Base-by-base conservation (phyloP, 148 eudicot species). In the Rhododendron ovatum region DNA sequence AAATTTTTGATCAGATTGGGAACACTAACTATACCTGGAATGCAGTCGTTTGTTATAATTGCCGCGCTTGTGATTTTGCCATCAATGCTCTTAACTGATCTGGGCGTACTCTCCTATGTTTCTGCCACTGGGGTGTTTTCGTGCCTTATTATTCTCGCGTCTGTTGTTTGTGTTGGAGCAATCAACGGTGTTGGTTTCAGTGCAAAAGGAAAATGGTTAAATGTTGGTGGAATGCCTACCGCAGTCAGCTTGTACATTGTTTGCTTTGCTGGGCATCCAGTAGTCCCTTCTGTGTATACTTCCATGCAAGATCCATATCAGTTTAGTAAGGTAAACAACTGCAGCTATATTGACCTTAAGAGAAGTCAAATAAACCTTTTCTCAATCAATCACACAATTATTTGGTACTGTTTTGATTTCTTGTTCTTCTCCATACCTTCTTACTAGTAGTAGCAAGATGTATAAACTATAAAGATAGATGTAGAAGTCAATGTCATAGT, bases 231-330 rank as follows among this genome's bases (percentile, higher is more conserved):
- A 9, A 55, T 90, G 77, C 84, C 85, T 15, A 88, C 88, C 1
- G 85, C 88, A 0, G 74, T 88, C 22, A 86, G 88, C 83, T 82
- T 90, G 84, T 90, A 80, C 47, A 84, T 88, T 13, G 90, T 86
- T 83, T 90, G 91, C 78, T 90, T 88, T 74, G 91, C 84, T 24
- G 87, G 90, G 48, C 91, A 88, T 82, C 91, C 91, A 0, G 88
- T 88, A 0, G 84, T 90, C 33, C 91, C 91, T 45, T 51, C 90
- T 2, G 80, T 90, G 2, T 90, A 88, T 71, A 88, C 85, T 45
- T 90, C 90, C 18, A 88, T 88, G 91, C 87, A 48, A 50, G 30
- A 65, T 47, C 39, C 85, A 0, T 61, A 61, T 17, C 85, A 88
- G 22, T 90, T 90, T 77, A 82, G 24, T 69, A 88, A 88, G 90